These are phyloP conservation scores for Phanerochaete sordida DNA, from an alignment of 768 basidiomycete genomes.

Conservation along the genomic window DNA sequence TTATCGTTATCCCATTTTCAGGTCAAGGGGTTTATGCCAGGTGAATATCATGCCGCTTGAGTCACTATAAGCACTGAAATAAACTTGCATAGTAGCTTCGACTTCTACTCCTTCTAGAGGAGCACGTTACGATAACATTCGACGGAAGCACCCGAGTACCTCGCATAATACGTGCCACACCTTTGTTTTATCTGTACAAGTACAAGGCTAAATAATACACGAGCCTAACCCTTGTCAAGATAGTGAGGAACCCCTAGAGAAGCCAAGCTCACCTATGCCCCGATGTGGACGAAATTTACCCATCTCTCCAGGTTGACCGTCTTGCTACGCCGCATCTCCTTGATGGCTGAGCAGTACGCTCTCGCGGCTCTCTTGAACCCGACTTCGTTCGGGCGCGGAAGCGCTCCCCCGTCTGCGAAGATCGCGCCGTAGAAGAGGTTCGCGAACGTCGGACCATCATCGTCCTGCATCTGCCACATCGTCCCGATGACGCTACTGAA, in stretches of 20 bases:
- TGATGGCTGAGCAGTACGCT: background rate
- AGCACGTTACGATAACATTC: no score
- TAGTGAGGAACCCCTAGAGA: no score
- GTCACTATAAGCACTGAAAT: no score
- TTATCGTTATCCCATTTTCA: background rate
- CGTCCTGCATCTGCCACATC: conserved; percentile 42
- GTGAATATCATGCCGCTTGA: background rate
- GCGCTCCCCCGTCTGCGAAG: background rate
- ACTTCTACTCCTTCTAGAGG: background rate
- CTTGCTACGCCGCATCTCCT: background rate
- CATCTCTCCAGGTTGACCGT: conserved; percentile 1
- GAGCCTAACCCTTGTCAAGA: no score
- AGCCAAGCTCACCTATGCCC: background rate
- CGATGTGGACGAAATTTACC: conserved; percentile 8
- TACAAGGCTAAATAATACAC: no score
- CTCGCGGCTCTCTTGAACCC: background rate
- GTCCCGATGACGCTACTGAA: conserved; percentile 35
- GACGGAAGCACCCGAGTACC: no score
- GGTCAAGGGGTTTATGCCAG: background rate
- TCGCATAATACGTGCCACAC: no score
- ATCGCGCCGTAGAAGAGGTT: conserved; percentile 27
- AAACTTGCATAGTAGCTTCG: background rate
- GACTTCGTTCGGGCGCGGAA: background rate
- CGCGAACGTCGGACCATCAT: conserved; percentile 30
- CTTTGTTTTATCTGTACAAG: no score